Evolutionary conservation across 768 basidiomycete species (phyloP).

Genomic region (Amanita molliuscula): DNA sequence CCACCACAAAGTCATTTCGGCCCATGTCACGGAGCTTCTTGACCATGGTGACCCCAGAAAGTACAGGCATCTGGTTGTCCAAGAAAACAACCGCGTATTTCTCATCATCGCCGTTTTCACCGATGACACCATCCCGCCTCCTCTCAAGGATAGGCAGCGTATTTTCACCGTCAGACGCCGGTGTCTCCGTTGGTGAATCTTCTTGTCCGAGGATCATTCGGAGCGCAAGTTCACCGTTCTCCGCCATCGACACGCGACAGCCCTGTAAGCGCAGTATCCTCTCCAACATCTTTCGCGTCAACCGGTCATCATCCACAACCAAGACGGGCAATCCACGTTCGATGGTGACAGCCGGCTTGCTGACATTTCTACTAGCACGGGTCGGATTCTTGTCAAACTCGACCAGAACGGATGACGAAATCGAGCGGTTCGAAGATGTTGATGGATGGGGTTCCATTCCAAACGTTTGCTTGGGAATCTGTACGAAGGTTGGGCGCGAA

Average conservation of each 20-base stretch:
- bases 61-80: slow-evolving; percentile 77
- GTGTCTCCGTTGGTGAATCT: slow-evolving; percentile 18
- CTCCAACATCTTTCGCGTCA: slow-evolving; percentile 76
- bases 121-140: slow-evolving; percentile 8
- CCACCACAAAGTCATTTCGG: slow-evolving; percentile 71
- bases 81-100: slow-evolving; percentile 41
- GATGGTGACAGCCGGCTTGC: slow-evolving; percentile 26
- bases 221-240: slow-evolving; percentile 74
- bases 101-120: slow-evolving; percentile 16
- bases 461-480: slow-evolving; percentile 22
- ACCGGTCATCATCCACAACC: slow-evolving; percentile 75
- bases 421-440: slow-evolving; percentile 15
- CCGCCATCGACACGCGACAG: slow-evolving; percentile 68
- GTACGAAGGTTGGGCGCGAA: slow-evolving; percentile 28
- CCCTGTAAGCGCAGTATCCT: slow-evolving; percentile 71
- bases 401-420: slow-evolving; percentile 20
- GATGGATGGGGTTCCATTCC: slow-evolving; percentile 16
- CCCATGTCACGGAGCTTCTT: slow-evolving; percentile 53
- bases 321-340: slow-evolving; percentile 53
- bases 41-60: slow-evolving; percentile 66
- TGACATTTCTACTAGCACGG: slow-evolving; percentile 28
- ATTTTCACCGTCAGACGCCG: slow-evolving; percentile 22
- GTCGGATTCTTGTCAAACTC: slow-evolving; percentile 28
- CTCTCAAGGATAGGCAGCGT: slow-evolving; percentile 29
- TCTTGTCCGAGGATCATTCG: slow-evolving; percentile 51